A percentile compares a stretch with the other conserved stretches of the same genome.
phyloP scores from a whole-genome alignment of 2,329 filamentous ascomycete species.

The Aspergillus sp. region DNA sequence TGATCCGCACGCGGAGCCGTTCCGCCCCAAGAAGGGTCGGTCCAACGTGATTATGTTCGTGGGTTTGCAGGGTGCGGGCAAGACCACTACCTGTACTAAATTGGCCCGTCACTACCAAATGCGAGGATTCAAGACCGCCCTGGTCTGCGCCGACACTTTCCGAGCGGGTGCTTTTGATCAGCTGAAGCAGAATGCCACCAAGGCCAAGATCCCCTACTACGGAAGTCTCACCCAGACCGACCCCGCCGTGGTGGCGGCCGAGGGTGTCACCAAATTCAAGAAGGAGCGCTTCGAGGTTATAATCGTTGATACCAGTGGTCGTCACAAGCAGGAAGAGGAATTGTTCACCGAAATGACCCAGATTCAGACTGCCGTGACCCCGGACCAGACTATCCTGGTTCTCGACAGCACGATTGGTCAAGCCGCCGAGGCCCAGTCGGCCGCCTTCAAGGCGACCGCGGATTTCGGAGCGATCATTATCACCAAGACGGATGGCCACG shows the following conservation, averaged over 20 bases:
- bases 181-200: slow-evolving; percentile 97
- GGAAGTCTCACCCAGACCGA: slow-evolving; percentile 95
- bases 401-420: slow-evolving; percentile 96
- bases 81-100: slow-evolving; percentile 98
- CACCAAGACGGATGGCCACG: slow-evolving; percentile 96
- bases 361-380: slow-evolving; percentile 84
- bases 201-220: slow-evolving; percentile 98
- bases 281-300: slow-evolving; percentile 98
- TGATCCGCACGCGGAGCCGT: slow-evolving; percentile 90
- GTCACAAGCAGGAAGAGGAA: slow-evolving; percentile 91
- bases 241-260: slow-evolving; percentile 86
- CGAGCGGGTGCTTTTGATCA: slow-evolving; percentile 98
- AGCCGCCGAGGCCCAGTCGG: slow-evolving; percentile 87
- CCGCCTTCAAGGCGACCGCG: slow-evolving; percentile 95
- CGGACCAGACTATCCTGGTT: slow-evolving; percentile 98
- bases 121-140: slow-evolving; percentile 84
- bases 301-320: slow-evolving; percentile 94
- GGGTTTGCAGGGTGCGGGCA: slow-evolving; percentile 93
- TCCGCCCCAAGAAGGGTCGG: slow-evolving; percentile 95
- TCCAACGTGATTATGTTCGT: slow-evolving; percentile 99
- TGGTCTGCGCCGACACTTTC: slow-evolving; percentile 98
- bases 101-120: slow-evolving; percentile 92
- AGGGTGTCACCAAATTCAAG: slow-evolving; percentile 98
- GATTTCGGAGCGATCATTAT: slow-evolving; percentile 99
- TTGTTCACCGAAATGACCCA: slow-evolving; percentile 98